Evolutionary conservation across 495 filamentous ascomycete species (phyloP).

Genomic region (Neurospora terricola): DNA sequence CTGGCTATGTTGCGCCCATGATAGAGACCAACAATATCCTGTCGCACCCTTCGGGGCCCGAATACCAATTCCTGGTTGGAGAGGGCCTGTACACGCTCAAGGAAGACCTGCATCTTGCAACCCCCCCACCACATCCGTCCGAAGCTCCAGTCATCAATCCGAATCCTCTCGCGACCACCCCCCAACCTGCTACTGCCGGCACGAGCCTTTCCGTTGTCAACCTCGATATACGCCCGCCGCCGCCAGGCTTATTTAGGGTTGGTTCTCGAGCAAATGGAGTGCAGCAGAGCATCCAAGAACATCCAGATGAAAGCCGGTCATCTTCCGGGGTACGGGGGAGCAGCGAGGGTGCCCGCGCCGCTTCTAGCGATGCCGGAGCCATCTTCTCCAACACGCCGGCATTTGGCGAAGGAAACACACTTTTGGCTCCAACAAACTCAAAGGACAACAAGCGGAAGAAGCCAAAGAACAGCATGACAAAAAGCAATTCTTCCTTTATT

Average conservation of each 20-base stretch:
- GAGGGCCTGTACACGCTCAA: slow-evolving; percentile 87
- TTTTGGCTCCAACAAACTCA: slow-evolving; percentile 46
- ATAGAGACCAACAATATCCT: slow-evolving; percentile 90
- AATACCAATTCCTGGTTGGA: slow-evolving; percentile 77
- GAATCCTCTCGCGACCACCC: slow-evolving; percentile 80
- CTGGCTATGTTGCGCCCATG: slow-evolving; percentile 55
- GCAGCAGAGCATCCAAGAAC: slow-evolving; percentile 48
- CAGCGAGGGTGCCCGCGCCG: slow-evolving; percentile 35
- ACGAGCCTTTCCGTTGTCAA: slow-evolving; percentile 75
- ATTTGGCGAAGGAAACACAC: slow-evolving; percentile 82
- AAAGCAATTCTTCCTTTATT: slow-evolving; percentile 96
- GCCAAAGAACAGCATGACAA: slow-evolving; percentile 93
- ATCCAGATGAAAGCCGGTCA: slow-evolving; percentile 48
- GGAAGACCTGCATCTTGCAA: slow-evolving; percentile 86
- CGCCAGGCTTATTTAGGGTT: slow-evolving; percentile 44
- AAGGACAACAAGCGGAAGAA: slow-evolving; percentile 81
- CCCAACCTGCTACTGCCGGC: slow-evolving; percentile 68
- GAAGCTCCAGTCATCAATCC: slow-evolving; percentile 76
- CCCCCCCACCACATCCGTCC: slow-evolving; percentile 88
- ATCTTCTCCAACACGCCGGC: slow-evolving; percentile 43
- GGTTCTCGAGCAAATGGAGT: slow-evolving; percentile 27
- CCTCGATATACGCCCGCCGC: slow-evolving; percentile 50
- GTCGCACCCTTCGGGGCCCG: slow-evolving; percentile 64
- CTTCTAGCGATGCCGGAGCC: slow-evolving; percentile 28
- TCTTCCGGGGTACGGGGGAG: slow-evolving; percentile 46